These are phyloP conservation scores for Bryoglossum gracile DNA, from an alignment of 495 filamentous ascomycete genomes.

Conservation along the genomic window DNA sequence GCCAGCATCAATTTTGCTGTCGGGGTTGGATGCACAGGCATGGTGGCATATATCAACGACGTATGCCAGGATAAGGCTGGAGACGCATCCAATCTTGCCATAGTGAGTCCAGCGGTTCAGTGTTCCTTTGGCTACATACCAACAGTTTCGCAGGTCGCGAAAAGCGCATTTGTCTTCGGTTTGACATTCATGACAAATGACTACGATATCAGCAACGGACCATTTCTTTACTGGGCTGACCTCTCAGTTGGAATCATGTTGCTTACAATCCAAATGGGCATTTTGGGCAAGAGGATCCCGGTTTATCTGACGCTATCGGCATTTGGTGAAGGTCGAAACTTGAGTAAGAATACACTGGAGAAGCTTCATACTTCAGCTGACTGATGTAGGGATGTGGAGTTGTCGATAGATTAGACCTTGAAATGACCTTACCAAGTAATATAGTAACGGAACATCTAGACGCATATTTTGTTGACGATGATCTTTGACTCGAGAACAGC, in stretches of 20 bases:
- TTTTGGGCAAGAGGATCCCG: constrained; percentile 1
- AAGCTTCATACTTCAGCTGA: no score
- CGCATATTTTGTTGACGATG: no score
- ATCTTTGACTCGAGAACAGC: no score
- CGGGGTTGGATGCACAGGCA: constrained; percentile 1
- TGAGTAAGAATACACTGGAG: no score
- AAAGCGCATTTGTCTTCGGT: not conserved
- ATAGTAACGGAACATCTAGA: no score
- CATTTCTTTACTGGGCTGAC: not conserved
- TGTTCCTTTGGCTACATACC: not conserved
- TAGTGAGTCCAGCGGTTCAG: not conserved
- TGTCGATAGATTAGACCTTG: no score
- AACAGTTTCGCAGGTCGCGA: not conserved
- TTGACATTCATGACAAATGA: not conserved
- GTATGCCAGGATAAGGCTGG: not conserved
- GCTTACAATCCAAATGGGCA: not conserved
- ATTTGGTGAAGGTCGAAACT: no score
- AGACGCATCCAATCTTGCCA: not conserved
- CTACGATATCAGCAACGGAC: not conserved
- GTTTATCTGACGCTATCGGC: no score
- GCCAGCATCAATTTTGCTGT: not conserved
- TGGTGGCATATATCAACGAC: not conserved
- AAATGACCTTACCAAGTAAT: no score
- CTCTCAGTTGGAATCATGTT: not conserved
- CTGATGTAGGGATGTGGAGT: no score